Evolutionary conservation across 139 green algal genomes (phyloP).

Genomic region (Chlorella sp.): DNA sequence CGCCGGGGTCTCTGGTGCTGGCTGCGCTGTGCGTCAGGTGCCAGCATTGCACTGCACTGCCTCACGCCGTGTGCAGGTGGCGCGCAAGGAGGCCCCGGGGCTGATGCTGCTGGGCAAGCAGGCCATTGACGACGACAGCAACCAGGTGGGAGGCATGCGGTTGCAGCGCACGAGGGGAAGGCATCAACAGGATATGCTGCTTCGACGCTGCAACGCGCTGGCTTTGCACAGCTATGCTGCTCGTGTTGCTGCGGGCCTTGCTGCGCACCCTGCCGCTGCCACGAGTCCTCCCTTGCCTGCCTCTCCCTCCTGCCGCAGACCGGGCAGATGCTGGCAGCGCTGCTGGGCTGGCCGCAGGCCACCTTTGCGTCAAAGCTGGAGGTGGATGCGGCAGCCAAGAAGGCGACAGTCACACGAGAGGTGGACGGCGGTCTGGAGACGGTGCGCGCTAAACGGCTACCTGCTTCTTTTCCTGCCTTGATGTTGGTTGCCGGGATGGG

Average conservation of each 20-base stretch:
- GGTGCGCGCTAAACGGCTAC: conserved; percentile 13
- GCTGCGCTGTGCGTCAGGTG: no score
- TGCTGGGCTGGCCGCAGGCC: conserved; percentile 92
- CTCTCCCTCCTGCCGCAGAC: conserved; percentile 45
- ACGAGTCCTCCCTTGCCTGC: conserved; percentile 48
- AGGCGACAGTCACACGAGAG: conserved; percentile 54
- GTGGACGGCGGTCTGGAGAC: conserved; percentile 90
- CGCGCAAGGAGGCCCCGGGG: conserved; percentile 56
- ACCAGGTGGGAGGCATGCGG: conserved; percentile 57
- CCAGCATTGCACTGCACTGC: no score
- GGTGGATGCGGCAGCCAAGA: conserved; percentile 52
- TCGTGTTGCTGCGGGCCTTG: no score
- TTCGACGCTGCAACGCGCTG: no score
- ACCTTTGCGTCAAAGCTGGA: conserved; percentile 92
- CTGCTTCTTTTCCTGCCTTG: no score
- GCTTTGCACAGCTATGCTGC: no score
- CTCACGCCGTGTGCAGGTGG: conserved; percentile 45
- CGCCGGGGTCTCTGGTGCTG: conserved; percentile 85
- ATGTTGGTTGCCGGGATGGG: no score
- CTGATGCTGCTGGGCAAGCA: conserved; percentile 94
- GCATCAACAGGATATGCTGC: no score
- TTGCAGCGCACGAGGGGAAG: no score
- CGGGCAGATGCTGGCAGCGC: conserved; percentile 93
- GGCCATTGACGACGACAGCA: conserved; percentile 94
- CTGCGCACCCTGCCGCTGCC: no score